Evolutionary conservation across 2,329 filamentous ascomycete genomes (phyloP), one percentile per base, ranked within the genome.

Genomic region (Colletotrichum spaethianum): DNA sequence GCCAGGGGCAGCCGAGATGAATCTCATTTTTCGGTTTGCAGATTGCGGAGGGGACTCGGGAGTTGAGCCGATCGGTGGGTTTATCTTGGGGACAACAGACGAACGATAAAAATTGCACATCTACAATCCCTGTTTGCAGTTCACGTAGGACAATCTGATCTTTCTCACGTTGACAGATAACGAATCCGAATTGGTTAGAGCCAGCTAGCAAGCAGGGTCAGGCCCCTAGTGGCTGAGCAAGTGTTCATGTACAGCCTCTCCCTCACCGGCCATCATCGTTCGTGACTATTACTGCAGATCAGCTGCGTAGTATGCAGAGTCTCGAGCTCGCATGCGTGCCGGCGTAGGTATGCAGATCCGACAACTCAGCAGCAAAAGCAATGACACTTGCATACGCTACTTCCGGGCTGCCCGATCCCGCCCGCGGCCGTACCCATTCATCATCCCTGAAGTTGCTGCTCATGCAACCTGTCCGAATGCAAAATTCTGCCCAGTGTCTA

Each of bases 11-110:
- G 26, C 46, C 16, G 59, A 38, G 31, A 50, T 62, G 60, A 50
- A n/a, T 14, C 31, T 52, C 60, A 52, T 62, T n/a, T 52, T 50
- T 16, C 60, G 33, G 60, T 62, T 62, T 62, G 60, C 31, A 16
- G 33, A 26, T 23, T 20, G 4, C 31, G 33, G 44, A 36, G 31
- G 31, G 28, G 18, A 31, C 2, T 61, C 57, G 60, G 60, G 8
- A 50, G 4, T 5, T 38, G n/a, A 14, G 31, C n/a, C 44, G 31
- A 38, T 38, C 18, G 6, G 7, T 6, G 5, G n/a, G 9, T 14
- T 7, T 18, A 28, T 28, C 56, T 28, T 59, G 56, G 26, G 26
- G 38, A 38, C n/a, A 20, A 31, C 7, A 48, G 44, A n/a, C 9
- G 23, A 33, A 12, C n/a, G 12, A 12, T 14, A 26, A 7, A 18